Base-by-base conservation (phyloP, 2,329 filamentous ascomycete genomes). In the Falciphora oryzae region DNA sequence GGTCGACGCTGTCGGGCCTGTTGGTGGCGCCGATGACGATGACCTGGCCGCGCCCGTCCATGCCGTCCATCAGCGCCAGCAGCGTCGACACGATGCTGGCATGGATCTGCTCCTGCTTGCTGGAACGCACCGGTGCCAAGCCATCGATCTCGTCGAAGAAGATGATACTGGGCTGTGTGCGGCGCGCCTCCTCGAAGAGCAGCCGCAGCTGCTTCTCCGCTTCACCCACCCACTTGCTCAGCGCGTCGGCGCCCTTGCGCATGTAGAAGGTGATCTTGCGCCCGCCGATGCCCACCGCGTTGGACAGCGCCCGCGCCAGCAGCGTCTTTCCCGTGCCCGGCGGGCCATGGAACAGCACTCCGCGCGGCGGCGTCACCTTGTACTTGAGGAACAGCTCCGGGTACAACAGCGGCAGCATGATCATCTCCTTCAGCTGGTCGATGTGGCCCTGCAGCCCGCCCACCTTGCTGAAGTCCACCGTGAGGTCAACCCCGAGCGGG, bases 91-190 rank as follows among this genome's bases (percentile, higher is more conserved):
- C 94, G 68, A 99, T 99, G 2, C 94, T 98, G 7, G 95, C 93
- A 76, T 99, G 95, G 66, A 98, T 98, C 77, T 99, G 95, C 74
- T 99, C 95, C 78, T 98, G 94, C 76, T 98, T 98, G 77, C 94
- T 97, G 16, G 95, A 98, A 70, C 95, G 86, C 44, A 98, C 95
- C 63, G 95, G 96, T 3, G 95, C 95, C 68, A 99, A 83, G 64
- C 95, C 95, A 78, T 99, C 95, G 70, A 99, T 99, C 76, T 99
- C 95, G 75, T 99, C 95, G 71, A 99, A 98, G 80, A 99, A 99
- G 75, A 99, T 99, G 76, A 99, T 99, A 75, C 94, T 98, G 0
- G 95, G 95, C 73, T 99, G 95, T 1, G 90, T 98, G 75, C 93
- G 95, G 67, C 94, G 86, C 22, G 95, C 95, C 77, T 99, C 95